Base-by-base conservation (phyloP, 2,329 filamentous ascomycete species). In the Penicillium sp. region DNA sequence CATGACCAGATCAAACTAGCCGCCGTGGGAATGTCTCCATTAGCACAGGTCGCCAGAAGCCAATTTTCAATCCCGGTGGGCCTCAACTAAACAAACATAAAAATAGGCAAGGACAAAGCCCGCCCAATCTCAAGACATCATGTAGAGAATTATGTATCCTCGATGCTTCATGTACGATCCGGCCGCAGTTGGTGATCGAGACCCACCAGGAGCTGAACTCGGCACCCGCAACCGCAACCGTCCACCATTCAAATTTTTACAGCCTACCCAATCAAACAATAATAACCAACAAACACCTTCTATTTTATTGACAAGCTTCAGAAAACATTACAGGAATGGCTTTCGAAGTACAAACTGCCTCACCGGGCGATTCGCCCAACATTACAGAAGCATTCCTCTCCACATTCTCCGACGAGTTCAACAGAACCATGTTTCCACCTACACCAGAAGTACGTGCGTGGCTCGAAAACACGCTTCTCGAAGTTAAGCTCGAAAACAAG, bases 361-460 rank as follows among this genome's bases (percentile, higher is more conserved):
- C 36, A 4, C 26, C 55, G 17, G 4, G 39, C n/a, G 65, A 67
- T 32, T 54, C 59, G 12, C 27, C 55, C 8, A 23, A 36, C 4
- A 43, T 68, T 3, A 49, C 62, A 0, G 44, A 58, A 23, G 32
- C 63, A 27, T 67, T 66, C 57, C 43, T 57, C n/a, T 48, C 54
- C 42, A 50, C 59, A 36, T 68, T 68, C 62, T 53, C 45, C 10
- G 51, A 58, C 23, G 18, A 46, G 20, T 52, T 61, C 49, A 61
- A 62, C 51, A 49, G 20, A 13, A 51, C 54, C 13, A 52, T 68
- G 53, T 66, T 67, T 41, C 66, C 66, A 3, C 49, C 27, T 8
- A 59, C 54, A 10, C 58, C 59, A 12, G 63, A 65, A 4, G 61
- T 66, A 5, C 54, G 51, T 13, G 34, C 29, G 7, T 68, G 60